phyloP scores from a whole-genome alignment of 805 yeast genomes.

The Candida maesae region DNA sequence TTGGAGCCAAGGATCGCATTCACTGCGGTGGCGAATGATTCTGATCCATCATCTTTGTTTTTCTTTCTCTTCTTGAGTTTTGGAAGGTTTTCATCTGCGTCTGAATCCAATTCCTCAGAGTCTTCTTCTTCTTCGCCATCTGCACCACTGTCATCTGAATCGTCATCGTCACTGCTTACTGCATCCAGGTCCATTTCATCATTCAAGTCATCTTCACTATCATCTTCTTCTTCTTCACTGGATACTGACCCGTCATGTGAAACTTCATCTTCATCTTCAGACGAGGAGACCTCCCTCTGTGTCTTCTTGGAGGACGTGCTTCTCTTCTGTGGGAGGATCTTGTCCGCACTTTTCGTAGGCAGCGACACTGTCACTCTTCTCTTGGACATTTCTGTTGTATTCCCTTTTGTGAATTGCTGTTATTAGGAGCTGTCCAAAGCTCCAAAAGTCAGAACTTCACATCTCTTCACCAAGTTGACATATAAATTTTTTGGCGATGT shows the following conservation, averaged over 20 bases:
- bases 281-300: neutral
- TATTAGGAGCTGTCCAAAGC: no score
- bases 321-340: neutral
- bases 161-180: conserved; percentile 13
- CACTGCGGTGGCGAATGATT: conserved; percentile 76
- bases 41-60: conserved; percentile 66
- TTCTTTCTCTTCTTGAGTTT: conserved; percentile 52
- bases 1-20: conserved; percentile 79
- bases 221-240: conserved; percentile 3
- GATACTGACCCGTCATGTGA: conserved; percentile 3
- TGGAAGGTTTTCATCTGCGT: conserved; percentile 36
- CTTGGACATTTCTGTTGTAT: conserved; percentile 21
- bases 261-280: neutral
- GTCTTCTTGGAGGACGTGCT: neutral
- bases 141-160: conserved; percentile 9
- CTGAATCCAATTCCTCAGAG: conserved; percentile 17
- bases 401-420: no score
- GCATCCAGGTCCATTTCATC: conserved; percentile 16
- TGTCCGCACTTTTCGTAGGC: conserved; percentile 8
- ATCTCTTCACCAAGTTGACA: no score
- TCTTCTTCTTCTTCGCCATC: conserved; percentile 11
- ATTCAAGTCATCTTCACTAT: conserved; percentile 3
- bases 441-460: no score
- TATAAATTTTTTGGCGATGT: neutral
- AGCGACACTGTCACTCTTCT: conserved; percentile 18